A percentile compares a stretch with the other conserved stretches of the same genome.
Conservation (phyloP, 2,329 filamentous ascomycete species). For the Aspergillus udagawae region DNA sequence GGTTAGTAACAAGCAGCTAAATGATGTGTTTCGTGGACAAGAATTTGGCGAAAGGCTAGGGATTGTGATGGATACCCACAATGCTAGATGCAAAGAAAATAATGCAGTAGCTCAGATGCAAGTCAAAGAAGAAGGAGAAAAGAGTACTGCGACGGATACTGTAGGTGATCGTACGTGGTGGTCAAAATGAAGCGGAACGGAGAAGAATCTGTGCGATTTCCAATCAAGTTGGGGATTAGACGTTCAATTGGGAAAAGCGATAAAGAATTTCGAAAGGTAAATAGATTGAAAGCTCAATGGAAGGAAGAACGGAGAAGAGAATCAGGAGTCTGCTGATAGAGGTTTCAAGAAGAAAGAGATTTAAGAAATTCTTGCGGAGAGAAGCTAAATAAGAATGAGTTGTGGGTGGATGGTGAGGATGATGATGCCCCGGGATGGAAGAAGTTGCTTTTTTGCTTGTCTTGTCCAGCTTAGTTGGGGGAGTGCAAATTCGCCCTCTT, state of each 20-base stretch:
- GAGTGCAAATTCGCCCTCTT: background rate
- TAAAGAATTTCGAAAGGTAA: constrained; percentile 16
- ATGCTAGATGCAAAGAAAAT: constrained; percentile 25
- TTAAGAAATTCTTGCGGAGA: background rate
- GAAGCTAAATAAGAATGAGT: background rate
- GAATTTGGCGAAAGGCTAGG: background rate
- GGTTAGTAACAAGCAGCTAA: background rate
- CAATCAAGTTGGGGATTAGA: constrained; percentile 17
- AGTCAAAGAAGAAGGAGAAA: constrained; percentile 14
- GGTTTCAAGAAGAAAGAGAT: background rate
- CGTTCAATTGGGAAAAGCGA: constrained; percentile 6
- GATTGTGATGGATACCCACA: constrained; percentile 18
- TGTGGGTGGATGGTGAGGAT: background rate
- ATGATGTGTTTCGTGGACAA: background rate
- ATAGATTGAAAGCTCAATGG: constrained; percentile 5
- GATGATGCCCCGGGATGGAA: background rate
- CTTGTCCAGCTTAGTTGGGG: background rate
- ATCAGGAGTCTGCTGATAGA: background rate
- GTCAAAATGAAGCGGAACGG: constrained; percentile 18
- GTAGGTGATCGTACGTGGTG: constrained; percentile 2
- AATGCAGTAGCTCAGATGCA: constrained; percentile 18
- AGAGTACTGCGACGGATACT: background rate
- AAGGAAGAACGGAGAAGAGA: constrained; percentile 1
- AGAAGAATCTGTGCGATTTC: constrained; percentile 28
- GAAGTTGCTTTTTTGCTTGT: background rate